phyloP scores from a whole-genome alignment of 2,329 filamentous ascomycete species.

The Beauveria varroae region DNA sequence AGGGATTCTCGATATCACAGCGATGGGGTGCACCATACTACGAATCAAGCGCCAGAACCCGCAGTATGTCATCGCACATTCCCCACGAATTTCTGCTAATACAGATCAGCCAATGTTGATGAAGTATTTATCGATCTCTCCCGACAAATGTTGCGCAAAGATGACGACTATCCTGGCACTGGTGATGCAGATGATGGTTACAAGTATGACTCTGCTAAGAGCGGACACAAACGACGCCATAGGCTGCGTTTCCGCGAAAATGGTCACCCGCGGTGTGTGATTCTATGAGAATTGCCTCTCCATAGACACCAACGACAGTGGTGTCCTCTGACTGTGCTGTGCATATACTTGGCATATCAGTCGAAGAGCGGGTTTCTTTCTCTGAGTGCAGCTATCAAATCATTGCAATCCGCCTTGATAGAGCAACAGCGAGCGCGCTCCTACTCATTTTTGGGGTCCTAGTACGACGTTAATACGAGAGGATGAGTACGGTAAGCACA shows the following conservation, averaged over 20 bases:
- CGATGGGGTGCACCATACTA: slow-evolving; percentile 87
- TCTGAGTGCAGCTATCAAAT: too few relatives aligned
- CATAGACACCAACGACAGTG: background rate
- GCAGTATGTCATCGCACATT: slow-evolving; percentile 40
- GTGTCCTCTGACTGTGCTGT: background rate
- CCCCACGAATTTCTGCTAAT: slow-evolving; percentile 17
- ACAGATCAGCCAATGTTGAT: slow-evolving; percentile 64
- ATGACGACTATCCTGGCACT: slow-evolving; percentile 40
- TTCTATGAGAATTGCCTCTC: slow-evolving; percentile 27
- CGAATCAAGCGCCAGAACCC: slow-evolving; percentile 75
- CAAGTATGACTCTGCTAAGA: slow-evolving; percentile 30
- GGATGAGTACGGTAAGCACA: background rate
- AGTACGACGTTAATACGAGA: background rate
- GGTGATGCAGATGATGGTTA: slow-evolving; percentile 33
- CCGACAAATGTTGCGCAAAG: slow-evolving; percentile 71
- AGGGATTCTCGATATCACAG: slow-evolving; percentile 78
- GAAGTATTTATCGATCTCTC: slow-evolving; percentile 84
- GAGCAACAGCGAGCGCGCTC: background rate
- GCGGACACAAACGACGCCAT: slow-evolving; percentile 22
- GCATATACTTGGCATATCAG: background rate
- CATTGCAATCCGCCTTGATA: background rate
- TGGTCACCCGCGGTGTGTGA: slow-evolving; percentile 33
- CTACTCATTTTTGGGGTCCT: background rate
- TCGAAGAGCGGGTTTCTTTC: background rate
- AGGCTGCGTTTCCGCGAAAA: slow-evolving; percentile 23